These are phyloP conservation scores for Suaeda aralocaspica DNA, from an alignment of 148 eudicot species.

Conservation along the genomic window DNA sequence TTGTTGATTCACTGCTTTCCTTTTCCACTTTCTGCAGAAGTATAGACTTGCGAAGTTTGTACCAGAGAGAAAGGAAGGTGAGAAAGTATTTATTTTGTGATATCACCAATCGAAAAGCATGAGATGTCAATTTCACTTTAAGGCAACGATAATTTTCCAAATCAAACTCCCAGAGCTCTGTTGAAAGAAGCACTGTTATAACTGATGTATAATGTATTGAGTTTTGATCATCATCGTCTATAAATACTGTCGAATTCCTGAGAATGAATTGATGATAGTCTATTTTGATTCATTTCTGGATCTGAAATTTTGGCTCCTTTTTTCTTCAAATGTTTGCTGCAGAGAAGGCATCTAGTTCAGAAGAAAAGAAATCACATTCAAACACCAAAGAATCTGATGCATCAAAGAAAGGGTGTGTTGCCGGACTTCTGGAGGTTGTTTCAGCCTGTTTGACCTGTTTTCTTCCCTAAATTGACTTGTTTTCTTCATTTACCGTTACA, in stretches of 20 bases:
- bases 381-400: constrained; percentile 23
- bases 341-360: constrained; percentile 27
- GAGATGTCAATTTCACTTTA: neutral
- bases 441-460: neutral
- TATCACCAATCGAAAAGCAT: neutral
- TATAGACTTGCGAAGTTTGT: constrained; percentile 40
- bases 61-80: constrained; percentile 47
- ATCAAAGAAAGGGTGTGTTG: constrained; percentile 30
- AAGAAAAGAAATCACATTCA: constrained; percentile 25
- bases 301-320: neutral
- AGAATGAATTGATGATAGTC: neutral
- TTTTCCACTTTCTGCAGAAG: constrained; percentile 28
- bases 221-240: neutral
- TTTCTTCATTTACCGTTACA: neutral
- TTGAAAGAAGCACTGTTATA: neutral
- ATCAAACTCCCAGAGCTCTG: neutral
- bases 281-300: neutral
- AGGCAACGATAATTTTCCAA: neutral
- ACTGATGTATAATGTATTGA: neutral
- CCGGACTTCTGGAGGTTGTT: neutral
- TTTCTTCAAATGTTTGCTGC: neutral
- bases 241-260: no score
- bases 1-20: constrained; percentile 4
- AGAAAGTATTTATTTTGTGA: neutral
- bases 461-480: neutral